Evolutionary conservation across 1,284 basidiomycete genomes (phyloP).

Genomic region (Fomitopsis palustris): DNA sequence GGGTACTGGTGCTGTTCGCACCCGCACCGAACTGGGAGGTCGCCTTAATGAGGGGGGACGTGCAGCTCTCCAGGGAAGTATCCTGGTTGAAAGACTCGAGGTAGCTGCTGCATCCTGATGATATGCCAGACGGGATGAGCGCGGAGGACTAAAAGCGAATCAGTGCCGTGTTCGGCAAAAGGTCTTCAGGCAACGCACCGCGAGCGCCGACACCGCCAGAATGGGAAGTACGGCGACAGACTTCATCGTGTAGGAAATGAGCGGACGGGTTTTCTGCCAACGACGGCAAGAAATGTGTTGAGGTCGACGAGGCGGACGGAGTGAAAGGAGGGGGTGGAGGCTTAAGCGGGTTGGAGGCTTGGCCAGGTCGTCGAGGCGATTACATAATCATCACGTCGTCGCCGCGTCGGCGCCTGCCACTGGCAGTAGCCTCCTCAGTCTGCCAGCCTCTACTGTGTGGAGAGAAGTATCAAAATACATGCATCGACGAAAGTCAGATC

Average conservation of each 20-base stretch:
- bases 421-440: too few relatives aligned
- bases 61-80: constrained; percentile 55
- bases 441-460: too few relatives aligned
- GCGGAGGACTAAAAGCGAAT: constrained; percentile 31
- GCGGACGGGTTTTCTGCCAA: constrained; percentile 46
- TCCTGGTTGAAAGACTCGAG: constrained; percentile 64
- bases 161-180: background rate
- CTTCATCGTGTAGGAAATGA: constrained; percentile 47
- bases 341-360: background rate
- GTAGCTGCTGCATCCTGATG: constrained; percentile 55
- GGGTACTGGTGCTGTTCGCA: constrained; percentile 33
- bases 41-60: constrained; percentile 59
- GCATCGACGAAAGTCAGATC: too few relatives aligned
- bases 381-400: too few relatives aligned
- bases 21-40: constrained; percentile 59
- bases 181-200: constrained; percentile 15
- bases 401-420: too few relatives aligned
- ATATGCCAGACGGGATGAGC: constrained; percentile 64
- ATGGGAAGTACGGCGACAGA: constrained; percentile 44
- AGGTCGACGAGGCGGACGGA: background rate
- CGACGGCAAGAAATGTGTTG: constrained; percentile 34
- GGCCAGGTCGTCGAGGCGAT: background rate
- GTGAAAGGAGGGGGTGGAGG: background rate
- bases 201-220: constrained; percentile 42
- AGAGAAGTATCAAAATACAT: too few relatives aligned